These are phyloP conservation scores for Ciborinia camelliae DNA, from an alignment of 2,329 filamentous ascomycete genomes.

Conservation along the genomic window DNA sequence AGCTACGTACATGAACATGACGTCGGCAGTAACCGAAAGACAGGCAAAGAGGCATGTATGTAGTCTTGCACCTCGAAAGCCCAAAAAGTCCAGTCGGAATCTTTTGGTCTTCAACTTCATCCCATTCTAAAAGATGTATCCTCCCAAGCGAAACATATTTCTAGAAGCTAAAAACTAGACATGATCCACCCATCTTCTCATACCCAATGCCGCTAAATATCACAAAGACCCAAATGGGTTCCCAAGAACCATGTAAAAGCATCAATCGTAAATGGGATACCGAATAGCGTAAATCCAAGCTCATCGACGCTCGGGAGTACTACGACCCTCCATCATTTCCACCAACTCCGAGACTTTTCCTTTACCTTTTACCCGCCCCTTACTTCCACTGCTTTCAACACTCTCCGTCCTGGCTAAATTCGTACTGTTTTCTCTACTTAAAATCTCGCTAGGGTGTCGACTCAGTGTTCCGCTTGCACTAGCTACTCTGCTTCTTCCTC, in stretches of 20 bases:
- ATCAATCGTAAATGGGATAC: constrained; percentile 4
- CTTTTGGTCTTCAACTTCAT: background rate
- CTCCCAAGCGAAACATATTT: background rate
- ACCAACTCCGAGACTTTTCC: constrained; percentile 33
- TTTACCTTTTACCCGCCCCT: constrained; percentile 23
- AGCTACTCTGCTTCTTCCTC: constrained; percentile 29
- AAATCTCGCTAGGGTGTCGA: constrained; percentile 14
- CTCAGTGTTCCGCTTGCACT: constrained; percentile 24
- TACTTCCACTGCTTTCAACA: constrained; percentile 18
- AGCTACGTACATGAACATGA: background rate
- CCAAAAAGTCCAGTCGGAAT: background rate
- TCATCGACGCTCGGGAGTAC: constrained; percentile 28
- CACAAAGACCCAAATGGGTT: background rate
- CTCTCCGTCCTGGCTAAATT: constrained; percentile 12
- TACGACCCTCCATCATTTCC: constrained; percentile 30
- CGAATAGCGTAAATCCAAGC: background rate
- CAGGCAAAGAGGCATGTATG: background rate
- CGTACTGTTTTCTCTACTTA: constrained; percentile 13
- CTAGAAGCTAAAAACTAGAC: background rate
- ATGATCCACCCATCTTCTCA: background rate
- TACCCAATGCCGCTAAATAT: constrained; percentile 11
- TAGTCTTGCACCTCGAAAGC: background rate
- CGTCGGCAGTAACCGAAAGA: background rate
- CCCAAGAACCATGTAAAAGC: background rate
- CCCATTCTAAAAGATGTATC: background rate